phyloP scores from a whole-genome alignment of 1,139 yeast genomes.

The Dujonia santamariae region DNA sequence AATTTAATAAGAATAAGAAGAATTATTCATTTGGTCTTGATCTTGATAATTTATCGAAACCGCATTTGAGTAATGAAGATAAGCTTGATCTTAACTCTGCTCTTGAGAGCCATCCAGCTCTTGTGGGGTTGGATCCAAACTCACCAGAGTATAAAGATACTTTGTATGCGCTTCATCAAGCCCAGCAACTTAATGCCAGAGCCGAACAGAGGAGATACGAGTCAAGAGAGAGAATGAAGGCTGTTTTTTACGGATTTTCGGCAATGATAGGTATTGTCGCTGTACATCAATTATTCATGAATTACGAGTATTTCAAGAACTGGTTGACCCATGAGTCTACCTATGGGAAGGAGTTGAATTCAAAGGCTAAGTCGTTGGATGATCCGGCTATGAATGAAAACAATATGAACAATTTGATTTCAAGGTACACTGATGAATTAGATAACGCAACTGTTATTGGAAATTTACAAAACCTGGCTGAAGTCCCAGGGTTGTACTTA shows the following conservation, averaged over 20 bases:
- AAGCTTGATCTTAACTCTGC: conserved; percentile 20
- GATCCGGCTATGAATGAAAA: conserved; percentile 30
- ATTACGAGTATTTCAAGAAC: conserved; percentile 37
- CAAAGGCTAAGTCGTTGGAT: conserved; percentile 12
- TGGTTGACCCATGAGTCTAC: conserved; percentile 5
- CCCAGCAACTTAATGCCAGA: conserved; percentile 20
- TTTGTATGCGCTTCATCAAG: conserved; percentile 27
- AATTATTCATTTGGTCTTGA: conserved; percentile 32
- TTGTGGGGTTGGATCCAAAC: conserved; percentile 26
- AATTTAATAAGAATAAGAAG: conserved; percentile 35
- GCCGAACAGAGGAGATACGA: conserved; percentile 24
- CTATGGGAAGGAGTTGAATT: conserved; percentile 5
- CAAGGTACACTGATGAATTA: conserved; percentile 31
- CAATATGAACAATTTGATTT: conserved; percentile 21
- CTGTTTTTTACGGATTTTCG: conserved; percentile 26
- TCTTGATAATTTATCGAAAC: conserved; percentile 6
- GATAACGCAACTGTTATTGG: conserved; percentile 26
- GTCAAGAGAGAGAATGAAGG: conserved; percentile 34
- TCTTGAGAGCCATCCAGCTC: conserved; percentile 34
- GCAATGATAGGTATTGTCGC: conserved; percentile 32
- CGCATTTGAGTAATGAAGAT: conserved; percentile 12
- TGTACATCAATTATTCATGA: conserved; percentile 39
- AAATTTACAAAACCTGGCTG: conserved; percentile 22
- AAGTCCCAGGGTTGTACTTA: conserved; percentile 34
- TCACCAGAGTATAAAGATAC: conserved; percentile 40